Conservation (phyloP, 148 eudicot genomes). For the Rheum nobile region DNA sequence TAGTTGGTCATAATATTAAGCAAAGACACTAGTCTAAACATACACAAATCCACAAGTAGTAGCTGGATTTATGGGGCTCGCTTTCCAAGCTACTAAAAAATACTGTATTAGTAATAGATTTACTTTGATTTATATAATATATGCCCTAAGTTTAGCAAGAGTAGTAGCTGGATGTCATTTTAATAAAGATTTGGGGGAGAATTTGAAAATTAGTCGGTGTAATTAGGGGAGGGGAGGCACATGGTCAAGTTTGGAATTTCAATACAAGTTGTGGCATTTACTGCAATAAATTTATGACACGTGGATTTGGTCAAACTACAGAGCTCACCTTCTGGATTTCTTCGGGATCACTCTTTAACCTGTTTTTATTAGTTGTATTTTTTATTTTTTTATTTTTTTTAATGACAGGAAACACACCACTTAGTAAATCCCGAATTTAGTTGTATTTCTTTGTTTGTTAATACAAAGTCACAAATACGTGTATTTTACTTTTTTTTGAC, state of each 20-base stretch:
- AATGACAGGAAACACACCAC: too few relatives aligned
- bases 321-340: not conserved
- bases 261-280: conserved; percentile 2
- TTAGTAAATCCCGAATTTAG: too few relatives aligned
- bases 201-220: not conserved
- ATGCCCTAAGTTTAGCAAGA: not conserved
- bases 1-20: too few relatives aligned
- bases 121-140: not conserved
- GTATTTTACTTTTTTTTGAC: too few relatives aligned
- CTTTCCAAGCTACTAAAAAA: not conserved
- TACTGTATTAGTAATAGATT: too few relatives aligned
- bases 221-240: too few relatives aligned
- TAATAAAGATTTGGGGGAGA: not conserved
- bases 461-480: too few relatives aligned
- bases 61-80: not conserved
- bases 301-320: not conserved
- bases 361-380: too few relatives aligned
- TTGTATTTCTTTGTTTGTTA: too few relatives aligned
- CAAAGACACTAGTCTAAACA: too few relatives aligned
- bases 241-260: not conserved
- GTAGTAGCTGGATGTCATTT: not conserved
- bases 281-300: not conserved
- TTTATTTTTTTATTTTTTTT: too few relatives aligned
- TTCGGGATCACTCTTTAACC: not conserved
- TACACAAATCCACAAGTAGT: not conserved